Conservation (phyloP, 352 stramenopile species). For the Elongisporangium undulatum region DNA sequence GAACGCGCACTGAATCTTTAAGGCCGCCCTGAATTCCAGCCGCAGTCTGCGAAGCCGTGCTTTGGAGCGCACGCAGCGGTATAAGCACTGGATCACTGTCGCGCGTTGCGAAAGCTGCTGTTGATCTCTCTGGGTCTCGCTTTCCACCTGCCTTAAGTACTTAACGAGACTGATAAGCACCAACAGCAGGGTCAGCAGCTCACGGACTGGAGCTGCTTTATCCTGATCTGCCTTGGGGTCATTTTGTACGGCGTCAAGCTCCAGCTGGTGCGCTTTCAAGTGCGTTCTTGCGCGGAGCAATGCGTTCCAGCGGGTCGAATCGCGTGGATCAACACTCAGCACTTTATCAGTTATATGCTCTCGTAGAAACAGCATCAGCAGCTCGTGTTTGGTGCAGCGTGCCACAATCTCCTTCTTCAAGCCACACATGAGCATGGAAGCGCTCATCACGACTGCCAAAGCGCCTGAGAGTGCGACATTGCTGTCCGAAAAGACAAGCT, state of each 20-base stretch:
- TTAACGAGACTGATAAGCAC: conserved; percentile 32
- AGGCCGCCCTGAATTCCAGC: conserved; percentile 23
- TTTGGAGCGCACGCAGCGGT: conserved; percentile 23
- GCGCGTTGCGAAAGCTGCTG: conserved; percentile 15
- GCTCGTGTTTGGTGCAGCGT: conserved; percentile 4
- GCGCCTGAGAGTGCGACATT: background rate
- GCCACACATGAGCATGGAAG: conserved; percentile 6
- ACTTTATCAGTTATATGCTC: conserved; percentile 7
- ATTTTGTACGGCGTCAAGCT: background rate
- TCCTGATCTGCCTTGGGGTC: background rate
- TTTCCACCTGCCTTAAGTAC: conserved; percentile 52
- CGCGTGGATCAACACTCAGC: background rate
- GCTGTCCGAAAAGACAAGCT: conserved; percentile 4
- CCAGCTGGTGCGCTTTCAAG: background rate
- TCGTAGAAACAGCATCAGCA: conserved; percentile 11
- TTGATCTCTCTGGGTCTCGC: conserved; percentile 18
- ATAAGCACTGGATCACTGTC: conserved; percentile 43
- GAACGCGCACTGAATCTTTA: conserved; percentile 63
- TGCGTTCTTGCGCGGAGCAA: background rate
- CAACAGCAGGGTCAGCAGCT: conserved; percentile 16
- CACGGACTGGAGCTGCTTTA: conserved; percentile 1
- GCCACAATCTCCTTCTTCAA: conserved; percentile 8
- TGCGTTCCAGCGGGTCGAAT: background rate
- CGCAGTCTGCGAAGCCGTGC: conserved; percentile 18
- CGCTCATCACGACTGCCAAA: conserved; percentile 6